Conservation (phyloP, 2,329 filamentous ascomycete genomes). For the Calonectria crousiana region DNA sequence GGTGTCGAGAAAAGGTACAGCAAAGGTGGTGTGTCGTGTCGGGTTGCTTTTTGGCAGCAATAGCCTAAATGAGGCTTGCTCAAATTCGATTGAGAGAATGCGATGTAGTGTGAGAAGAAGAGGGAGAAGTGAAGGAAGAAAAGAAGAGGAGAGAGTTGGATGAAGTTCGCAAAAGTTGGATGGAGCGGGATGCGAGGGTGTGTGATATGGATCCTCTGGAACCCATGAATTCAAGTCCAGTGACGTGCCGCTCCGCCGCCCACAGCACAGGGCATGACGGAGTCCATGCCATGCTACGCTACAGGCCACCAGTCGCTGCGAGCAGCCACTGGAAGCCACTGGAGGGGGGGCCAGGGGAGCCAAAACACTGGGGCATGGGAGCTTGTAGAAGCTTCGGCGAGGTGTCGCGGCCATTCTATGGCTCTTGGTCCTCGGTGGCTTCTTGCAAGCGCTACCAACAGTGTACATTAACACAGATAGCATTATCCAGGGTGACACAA, state of each 20-base stretch:
- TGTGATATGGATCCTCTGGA: slow-evolving; percentile 38
- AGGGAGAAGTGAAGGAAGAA: slow-evolving; percentile 23
- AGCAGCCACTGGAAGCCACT: slow-evolving; percentile 33
- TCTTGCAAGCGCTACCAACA: slow-evolving; percentile 1
- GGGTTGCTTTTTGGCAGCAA: slow-evolving; percentile 8
- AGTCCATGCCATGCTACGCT: slow-evolving; percentile 32
- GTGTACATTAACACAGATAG: slow-evolving; percentile 29
- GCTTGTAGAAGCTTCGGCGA: slow-evolving; percentile 50
- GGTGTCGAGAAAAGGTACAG: not conserved
- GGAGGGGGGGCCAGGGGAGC: slow-evolving; percentile 9
- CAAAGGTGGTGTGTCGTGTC: not conserved
- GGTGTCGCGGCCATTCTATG: slow-evolving; percentile 9
- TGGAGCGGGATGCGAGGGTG: slow-evolving; percentile 28
- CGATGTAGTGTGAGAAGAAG: slow-evolving; percentile 11
- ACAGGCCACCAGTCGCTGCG: slow-evolving; percentile 28
- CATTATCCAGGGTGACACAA: not conserved
- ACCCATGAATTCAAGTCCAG: slow-evolving; percentile 35
- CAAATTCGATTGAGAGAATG: slow-evolving; percentile 2
- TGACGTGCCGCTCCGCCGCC: slow-evolving; percentile 30
- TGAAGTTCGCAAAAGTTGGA: slow-evolving; percentile 41
- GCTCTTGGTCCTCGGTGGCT: slow-evolving; percentile 3
- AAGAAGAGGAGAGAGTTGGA: slow-evolving; percentile 29
- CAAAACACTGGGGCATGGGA: slow-evolving; percentile 44
- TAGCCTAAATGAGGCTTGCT: slow-evolving; percentile 15
- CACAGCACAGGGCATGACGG: slow-evolving; percentile 26